Percentiles rank a stretch among this genome's conserved stretches.
Evolutionary conservation across 371 early-diverging fungal species (phyloP).

Genomic region (Mortierella sp.): DNA sequence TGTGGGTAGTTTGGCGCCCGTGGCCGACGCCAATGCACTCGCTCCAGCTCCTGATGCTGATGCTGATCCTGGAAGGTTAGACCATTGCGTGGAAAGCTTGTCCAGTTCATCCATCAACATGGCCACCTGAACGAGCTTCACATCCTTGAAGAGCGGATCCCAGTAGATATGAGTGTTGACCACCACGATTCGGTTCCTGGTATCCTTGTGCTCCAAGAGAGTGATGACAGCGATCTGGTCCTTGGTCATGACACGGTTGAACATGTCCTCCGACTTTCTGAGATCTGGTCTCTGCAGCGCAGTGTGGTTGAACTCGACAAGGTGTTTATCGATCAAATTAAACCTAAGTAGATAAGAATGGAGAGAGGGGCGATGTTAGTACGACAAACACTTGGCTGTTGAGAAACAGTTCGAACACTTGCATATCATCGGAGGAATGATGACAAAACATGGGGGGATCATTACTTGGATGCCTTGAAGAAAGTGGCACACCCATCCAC

Average conservation of each 20-base stretch:
- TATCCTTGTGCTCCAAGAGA: constrained; percentile 86
- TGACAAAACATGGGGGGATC: not conserved
- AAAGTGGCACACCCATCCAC: constrained; percentile 99
- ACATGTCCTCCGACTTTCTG: constrained; percentile 91
- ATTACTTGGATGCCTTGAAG: constrained; percentile 82
- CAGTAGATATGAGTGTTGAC: constrained; percentile 96
- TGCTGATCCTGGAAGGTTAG: constrained; percentile 52
- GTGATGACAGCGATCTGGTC: constrained; percentile 96
- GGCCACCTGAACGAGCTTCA: constrained; percentile 97
- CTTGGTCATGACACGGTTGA: constrained; percentile 95
- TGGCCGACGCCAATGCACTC: constrained; percentile 38
- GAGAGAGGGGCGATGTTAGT: too few species aligned
- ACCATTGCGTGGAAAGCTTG: constrained; percentile 61
- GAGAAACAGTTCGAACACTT: too few species aligned
- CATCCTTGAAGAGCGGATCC: constrained; percentile 95
- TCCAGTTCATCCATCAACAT: constrained; percentile 96
- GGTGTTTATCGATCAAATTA: constrained; percentile 77
- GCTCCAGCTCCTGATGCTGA: constrained; percentile 15
- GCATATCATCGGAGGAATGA: too few species aligned
- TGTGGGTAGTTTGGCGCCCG: constrained; percentile 66
- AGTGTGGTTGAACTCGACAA: constrained; percentile 94
- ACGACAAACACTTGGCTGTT: too few species aligned
- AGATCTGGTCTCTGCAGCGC: constrained; percentile 91
- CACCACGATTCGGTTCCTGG: constrained; percentile 77
- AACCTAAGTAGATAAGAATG: constrained; percentile 63